Conservation (phyloP, 768 basidiomycete genomes). For the Pleurotus sapidus region DNA sequence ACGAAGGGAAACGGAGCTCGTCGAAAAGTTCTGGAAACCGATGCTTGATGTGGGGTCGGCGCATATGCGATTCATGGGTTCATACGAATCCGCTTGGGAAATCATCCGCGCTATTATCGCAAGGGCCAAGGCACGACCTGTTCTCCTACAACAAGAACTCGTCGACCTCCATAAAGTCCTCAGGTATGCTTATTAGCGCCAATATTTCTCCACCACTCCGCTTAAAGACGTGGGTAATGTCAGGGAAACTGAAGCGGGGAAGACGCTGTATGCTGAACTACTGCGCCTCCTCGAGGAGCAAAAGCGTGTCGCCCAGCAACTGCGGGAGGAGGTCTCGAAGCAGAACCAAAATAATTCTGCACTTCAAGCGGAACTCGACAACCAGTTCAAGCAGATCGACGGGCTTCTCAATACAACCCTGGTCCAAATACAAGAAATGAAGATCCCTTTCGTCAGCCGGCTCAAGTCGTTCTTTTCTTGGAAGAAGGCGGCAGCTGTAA, state of each 20-base stretch:
- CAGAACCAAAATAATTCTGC: constrained; percentile 4
- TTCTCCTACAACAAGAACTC: constrained; percentile 12
- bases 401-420: constrained; percentile 18
- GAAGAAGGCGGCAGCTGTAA: background rate
- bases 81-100: constrained; percentile 8
- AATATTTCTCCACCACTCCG: background rate
- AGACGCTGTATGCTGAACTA: constrained; percentile 1
- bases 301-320: constrained; percentile 13
- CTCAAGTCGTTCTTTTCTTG: constrained; percentile 13
- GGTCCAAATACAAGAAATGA: constrained; percentile 18
- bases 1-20: constrained; percentile 7
- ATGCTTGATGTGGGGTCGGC: constrained; percentile 8
- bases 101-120: constrained; percentile 8
- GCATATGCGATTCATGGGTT: constrained; percentile 3
- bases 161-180: constrained; percentile 6
- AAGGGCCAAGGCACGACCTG: background rate
- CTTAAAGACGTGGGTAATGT: background rate
- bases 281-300: constrained; percentile 8
- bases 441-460: constrained; percentile 20
- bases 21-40: constrained; percentile 6
- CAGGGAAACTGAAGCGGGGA: constrained; percentile 10
- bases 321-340: constrained; percentile 11
- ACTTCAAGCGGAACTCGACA: constrained; percentile 14
- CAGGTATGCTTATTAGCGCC: constrained; percentile 9
- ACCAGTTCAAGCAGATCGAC: constrained; percentile 16